phyloP scores from a whole-genome alignment of 2,329 filamentous ascomycete species.

The Alternaria incomplexa region DNA sequence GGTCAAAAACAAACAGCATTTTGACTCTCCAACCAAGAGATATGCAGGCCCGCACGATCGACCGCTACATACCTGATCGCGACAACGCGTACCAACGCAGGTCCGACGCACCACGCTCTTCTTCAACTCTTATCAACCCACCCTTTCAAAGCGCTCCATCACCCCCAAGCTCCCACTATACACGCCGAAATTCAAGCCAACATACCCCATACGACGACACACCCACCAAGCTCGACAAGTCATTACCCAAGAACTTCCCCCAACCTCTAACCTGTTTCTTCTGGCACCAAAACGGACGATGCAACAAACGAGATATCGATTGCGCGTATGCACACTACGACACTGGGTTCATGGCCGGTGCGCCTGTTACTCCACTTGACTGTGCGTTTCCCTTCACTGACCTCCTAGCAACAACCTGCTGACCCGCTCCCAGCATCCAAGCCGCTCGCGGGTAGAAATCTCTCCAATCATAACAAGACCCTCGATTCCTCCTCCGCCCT shows the following conservation, averaged over 20 bases:
- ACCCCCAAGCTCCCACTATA: neutral
- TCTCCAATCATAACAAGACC: neutral
- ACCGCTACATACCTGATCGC: neutral
- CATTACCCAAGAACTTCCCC: conserved; percentile 14
- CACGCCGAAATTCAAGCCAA: neutral
- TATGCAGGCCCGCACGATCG: neutral
- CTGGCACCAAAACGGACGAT: conserved; percentile 13
- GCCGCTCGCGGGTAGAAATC: neutral
- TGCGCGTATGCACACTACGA: conserved; percentile 12
- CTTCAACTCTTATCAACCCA: neutral
- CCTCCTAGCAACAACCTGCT: neutral
- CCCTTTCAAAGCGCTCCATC: neutral
- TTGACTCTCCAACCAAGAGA: neutral
- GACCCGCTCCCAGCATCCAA: neutral
- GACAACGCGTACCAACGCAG: neutral
- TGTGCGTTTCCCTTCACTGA: neutral
- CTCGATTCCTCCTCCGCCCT: neutral
- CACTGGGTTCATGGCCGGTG: neutral
- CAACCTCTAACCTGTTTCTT: conserved; percentile 13
- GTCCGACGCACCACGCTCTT: neutral
- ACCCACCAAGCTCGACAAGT: neutral
- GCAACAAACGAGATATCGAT: conserved; percentile 7
- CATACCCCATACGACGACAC: neutral
- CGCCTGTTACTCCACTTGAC: neutral
- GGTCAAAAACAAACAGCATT: neutral